Conservation (phyloP, 1,139 yeast genomes). For the Geotrichum siamense region DNA sequence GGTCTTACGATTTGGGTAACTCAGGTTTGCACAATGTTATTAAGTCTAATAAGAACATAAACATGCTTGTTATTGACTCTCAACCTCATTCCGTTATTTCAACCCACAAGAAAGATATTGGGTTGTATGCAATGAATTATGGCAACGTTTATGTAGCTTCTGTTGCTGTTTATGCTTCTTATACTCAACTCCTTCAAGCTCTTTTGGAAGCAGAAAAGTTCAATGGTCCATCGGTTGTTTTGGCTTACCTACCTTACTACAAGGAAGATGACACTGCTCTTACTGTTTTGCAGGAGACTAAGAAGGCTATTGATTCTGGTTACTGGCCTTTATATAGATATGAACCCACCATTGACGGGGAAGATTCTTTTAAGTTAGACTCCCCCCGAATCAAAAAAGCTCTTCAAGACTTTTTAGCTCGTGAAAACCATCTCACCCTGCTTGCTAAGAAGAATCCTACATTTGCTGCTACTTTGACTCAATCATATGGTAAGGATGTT, state of each 20-base stretch:
- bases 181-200: slow-evolving; percentile 87
- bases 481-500: slow-evolving; percentile 55
- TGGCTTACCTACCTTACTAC: slow-evolving; percentile 80
- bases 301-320: slow-evolving; percentile 84
- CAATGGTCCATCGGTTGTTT: slow-evolving; percentile 82
- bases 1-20: slow-evolving; percentile 90
- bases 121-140: slow-evolving; percentile 90
- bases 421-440: slow-evolving; percentile 79
- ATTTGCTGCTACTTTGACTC: slow-evolving; percentile 65
- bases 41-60: slow-evolving; percentile 67
- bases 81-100: slow-evolving; percentile 56
- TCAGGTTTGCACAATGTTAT: slow-evolving; percentile 87
- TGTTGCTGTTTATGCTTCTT: slow-evolving; percentile 87
- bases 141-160: slow-evolving; percentile 90
- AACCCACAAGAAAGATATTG: slow-evolving; percentile 74
- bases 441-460: slow-evolving; percentile 65
- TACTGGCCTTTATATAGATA: slow-evolving; percentile 93
- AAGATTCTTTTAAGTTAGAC: slow-evolving; percentile 65
- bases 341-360: slow-evolving; percentile 50
- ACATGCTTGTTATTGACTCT: slow-evolving; percentile 84
- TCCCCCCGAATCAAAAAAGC: slow-evolving; percentile 76
- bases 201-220: slow-evolving; percentile 80
- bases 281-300: slow-evolving; percentile 75
- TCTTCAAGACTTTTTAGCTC: slow-evolving; percentile 70
- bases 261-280: slow-evolving; percentile 64